Conservation (phyloP, 768 basidiomycete genomes). For the Sarcodon sp. region DNA sequence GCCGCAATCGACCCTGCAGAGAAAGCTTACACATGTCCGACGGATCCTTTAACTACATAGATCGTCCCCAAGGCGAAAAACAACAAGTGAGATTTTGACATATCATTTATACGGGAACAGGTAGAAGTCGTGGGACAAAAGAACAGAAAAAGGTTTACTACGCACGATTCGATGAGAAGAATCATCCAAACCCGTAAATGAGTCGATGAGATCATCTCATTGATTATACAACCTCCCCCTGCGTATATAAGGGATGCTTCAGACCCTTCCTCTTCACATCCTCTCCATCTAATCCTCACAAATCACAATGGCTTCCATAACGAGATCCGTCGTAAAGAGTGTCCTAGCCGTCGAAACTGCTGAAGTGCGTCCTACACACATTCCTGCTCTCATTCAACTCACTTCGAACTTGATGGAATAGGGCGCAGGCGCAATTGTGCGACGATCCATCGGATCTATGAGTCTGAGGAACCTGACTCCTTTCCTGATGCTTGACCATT, state of each 20-base stretch:
- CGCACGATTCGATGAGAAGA: too few species aligned
- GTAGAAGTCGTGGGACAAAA: too few species aligned
- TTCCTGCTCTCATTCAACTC: not conserved
- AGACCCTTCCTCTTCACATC: not conserved
- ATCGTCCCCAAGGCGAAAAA: too few species aligned
- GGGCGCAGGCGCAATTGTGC: slow-evolving; percentile 76
- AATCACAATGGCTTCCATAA: slow-evolving; percentile 27
- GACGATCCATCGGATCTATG: slow-evolving; percentile 74
- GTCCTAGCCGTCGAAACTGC: slow-evolving; percentile 66
- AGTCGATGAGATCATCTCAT: too few species aligned
- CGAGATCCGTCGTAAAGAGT: slow-evolving; percentile 62
- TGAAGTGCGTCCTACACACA: slow-evolving; percentile 32
- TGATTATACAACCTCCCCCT: not conserved
- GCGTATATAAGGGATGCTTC: not conserved
- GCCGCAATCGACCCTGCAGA: too few species aligned
- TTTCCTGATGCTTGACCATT: slow-evolving; percentile 86
- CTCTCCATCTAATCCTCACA: not conserved
- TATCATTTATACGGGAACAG: too few species aligned
- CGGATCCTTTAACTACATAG: too few species aligned
- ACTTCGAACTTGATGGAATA: slow-evolving; percentile 12
- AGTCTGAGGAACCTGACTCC: slow-evolving; percentile 73
- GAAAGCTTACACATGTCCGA: too few species aligned
- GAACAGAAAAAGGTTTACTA: too few species aligned
- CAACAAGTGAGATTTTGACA: too few species aligned
- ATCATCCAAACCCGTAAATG: too few species aligned